These are phyloP conservation scores for Nyctanthes arbortristis DNA, from an alignment of 257 asterid genomes.

Conservation along the genomic window DNA sequence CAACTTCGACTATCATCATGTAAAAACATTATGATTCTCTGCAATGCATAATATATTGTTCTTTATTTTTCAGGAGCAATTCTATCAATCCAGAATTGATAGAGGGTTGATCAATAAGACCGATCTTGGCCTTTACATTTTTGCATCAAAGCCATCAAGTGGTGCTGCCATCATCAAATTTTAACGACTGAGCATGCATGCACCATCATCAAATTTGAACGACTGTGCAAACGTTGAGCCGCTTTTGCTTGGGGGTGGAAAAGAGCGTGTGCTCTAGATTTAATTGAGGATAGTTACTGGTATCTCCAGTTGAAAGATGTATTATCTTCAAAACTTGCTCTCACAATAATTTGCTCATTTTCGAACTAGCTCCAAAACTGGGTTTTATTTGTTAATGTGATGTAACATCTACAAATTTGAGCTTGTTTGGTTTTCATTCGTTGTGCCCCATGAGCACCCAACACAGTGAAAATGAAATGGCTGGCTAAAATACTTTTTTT, in stretches of 20 bases:
- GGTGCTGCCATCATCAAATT: conserved; percentile 88
- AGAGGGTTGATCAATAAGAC: conserved; percentile 66
- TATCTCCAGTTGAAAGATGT: background rate
- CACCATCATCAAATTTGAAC: conserved; percentile 59
- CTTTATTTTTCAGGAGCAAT: conserved; percentile 63
- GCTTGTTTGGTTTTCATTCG: no score
- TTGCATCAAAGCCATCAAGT: conserved; percentile 95
- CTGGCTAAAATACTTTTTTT: no score
- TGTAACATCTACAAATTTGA: no score
- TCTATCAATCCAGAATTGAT: conserved; percentile 74
- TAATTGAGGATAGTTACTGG: background rate
- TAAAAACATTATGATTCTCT: background rate
- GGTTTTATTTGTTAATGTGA: background rate
- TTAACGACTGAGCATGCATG: conserved; percentile 16
- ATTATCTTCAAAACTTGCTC: background rate
- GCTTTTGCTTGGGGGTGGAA: background rate
- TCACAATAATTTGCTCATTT: background rate
- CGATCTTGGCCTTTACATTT: conserved; percentile 71
- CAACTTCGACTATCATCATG: no score
- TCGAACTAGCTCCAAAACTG: background rate
- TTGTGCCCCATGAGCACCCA: no score
- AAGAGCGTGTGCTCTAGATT: background rate
- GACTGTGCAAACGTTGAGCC: background rate
- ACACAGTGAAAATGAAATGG: no score
- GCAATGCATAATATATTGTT: background rate